A percentile compares a stretch with the other conserved stretches of the same genome.
Evolutionary conservation across 1,284 basidiomycete species (phyloP).

Genomic region (Amylostereum areolatum): DNA sequence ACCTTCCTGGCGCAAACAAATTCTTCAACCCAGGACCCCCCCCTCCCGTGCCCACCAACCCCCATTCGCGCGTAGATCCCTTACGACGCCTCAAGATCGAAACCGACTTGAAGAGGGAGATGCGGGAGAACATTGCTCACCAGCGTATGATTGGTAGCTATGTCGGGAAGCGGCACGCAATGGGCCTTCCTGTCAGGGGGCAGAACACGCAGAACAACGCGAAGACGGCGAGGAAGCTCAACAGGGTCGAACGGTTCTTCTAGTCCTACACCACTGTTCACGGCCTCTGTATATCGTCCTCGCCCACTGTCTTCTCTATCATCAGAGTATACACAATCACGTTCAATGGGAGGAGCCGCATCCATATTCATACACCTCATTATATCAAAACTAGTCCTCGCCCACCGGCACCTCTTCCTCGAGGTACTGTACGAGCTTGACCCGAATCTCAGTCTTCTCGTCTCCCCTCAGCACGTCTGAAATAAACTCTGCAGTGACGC

Average conservation of each 20-base stretch:
- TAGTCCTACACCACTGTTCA: conserved; percentile 12
- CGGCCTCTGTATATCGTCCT: neutral
- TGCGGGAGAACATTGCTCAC: conserved; percentile 86
- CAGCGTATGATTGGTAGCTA: conserved; percentile 88
- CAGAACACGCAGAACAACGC: conserved; percentile 87
- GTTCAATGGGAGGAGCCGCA: no score
- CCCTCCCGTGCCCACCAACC: conserved; percentile 5
- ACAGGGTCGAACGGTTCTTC: conserved; percentile 51
- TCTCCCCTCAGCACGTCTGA: conserved; percentile 91
- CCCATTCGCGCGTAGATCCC: conserved; percentile 36
- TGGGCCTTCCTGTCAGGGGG: conserved; percentile 84
- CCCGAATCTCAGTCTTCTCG: conserved; percentile 90
- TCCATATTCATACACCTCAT: conserved; percentile 6
- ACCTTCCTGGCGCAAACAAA: conserved; percentile 22
- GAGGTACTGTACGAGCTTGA: conserved; percentile 84
- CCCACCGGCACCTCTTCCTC: conserved; percentile 90
- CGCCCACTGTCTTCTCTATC: no score
- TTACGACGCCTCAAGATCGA: conserved; percentile 76
- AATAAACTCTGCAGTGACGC: conserved; percentile 86
- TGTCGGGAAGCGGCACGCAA: conserved; percentile 81
- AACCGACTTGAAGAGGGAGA: conserved; percentile 71
- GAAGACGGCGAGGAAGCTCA: conserved; percentile 81
- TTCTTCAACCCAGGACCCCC: conserved; percentile 19
- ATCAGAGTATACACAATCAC: no score
- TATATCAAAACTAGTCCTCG: conserved; percentile 52